Base-by-base conservation (phyloP, 768 basidiomycete species). In the Amanita thiersii region DNA sequence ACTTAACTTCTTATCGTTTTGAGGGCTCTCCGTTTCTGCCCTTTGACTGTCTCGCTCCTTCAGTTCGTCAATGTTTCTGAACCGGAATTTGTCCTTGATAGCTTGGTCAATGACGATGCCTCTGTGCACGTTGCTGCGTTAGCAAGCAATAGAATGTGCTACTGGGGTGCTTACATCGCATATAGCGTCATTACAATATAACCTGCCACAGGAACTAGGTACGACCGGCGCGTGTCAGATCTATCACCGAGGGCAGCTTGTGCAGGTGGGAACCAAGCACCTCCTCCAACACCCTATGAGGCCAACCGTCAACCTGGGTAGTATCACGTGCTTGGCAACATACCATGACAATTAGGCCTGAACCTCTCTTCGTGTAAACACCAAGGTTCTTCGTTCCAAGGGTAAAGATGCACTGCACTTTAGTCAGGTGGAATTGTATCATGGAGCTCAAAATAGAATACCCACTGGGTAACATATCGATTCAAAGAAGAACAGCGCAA, bases 401-500 rank as follows among this genome's bases (percentile, higher is more conserved):
- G 2, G 77, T 81, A 61, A 80, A 81, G 45, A 81, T 77, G 46
- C 73, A 75, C 62, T 71, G 32, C 10, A 28, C 19, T 15, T n/a
- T 7, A 31, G 14, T 30, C 29, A 30, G n/a, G 17, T 15, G 20
- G 12, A 38, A 24, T 29, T 19, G 26, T 26, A n/a, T 15, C 25
- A 8, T 14, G 17, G 10, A 19, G 30, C 19, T 19, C n/a, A n/a
- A 20, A 20, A 38, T 19, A 15, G n/a, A 25, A 26, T 3, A 59
- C 69, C 47, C 45, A 73, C 75, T 4, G 79, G 78, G 48, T 80
- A 81, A 50, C 81, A 84, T 45, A 85, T 83, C 21, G 79, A 81
- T 58, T 84, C 82, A 55, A 82, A 81, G 67, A 79, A 81, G 68
- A 83, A 82, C 41, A 85, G 59, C 42, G 65, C 54, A 52, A 81